Percentiles rank a stretch among this genome's conserved stretches.
phyloP scores from a whole-genome alignment of 331 rosid genomes.

The Stylosanthes scabra region DNA sequence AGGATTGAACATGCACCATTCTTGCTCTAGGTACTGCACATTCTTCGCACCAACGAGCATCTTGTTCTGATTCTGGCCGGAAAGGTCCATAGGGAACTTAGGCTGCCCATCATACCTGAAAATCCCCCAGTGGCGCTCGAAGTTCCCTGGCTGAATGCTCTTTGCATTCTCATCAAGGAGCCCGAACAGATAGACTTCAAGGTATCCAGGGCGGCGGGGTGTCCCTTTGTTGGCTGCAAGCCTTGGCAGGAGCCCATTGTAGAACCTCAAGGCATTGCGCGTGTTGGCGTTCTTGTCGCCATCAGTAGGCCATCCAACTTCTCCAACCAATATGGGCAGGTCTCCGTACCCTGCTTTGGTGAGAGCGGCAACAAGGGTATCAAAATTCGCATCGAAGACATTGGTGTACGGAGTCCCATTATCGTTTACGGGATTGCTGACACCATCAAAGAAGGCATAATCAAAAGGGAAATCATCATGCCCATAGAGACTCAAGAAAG shows the following conservation, averaged over 20 bases:
- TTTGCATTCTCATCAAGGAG: conserved; percentile 84
- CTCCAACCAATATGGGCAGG: conserved; percentile 80
- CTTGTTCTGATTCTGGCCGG: conserved; percentile 79
- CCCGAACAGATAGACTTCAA: conserved; percentile 86
- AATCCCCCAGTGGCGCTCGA: conserved; percentile 94
- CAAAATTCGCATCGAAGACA: conserved; percentile 90
- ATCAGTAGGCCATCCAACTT: conserved; percentile 97
- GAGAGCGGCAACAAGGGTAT: conserved; percentile 82
- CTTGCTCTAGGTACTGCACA: conserved; percentile 65
- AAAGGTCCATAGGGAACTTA: conserved; percentile 65
- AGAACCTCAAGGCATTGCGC: conserved; percentile 77
- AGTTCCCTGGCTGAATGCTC: conserved; percentile 82
- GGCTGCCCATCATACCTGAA: conserved; percentile 87
- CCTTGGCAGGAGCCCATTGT: conserved; percentile 73
- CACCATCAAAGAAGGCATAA: conserved; percentile 92
- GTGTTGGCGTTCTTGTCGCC: conserved; percentile 88
- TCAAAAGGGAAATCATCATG: conserved; percentile 80
- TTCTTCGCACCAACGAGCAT: conserved; percentile 60
- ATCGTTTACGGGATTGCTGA: conserved; percentile 60
- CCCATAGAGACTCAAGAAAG: conserved; percentile 88
- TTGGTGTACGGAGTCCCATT: conserved; percentile 73
- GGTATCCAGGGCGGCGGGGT: conserved; percentile 72
- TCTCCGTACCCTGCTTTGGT: conserved; percentile 67
- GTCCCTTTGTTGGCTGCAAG: conserved; percentile 81
- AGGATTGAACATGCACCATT: conserved; percentile 84